A percentile compares a stretch with the other conserved stretches of the same genome.
These are phyloP conservation scores for Angomonas deanei DNA, from an alignment of 208 protist species.

Conservation along the genomic window DNA sequence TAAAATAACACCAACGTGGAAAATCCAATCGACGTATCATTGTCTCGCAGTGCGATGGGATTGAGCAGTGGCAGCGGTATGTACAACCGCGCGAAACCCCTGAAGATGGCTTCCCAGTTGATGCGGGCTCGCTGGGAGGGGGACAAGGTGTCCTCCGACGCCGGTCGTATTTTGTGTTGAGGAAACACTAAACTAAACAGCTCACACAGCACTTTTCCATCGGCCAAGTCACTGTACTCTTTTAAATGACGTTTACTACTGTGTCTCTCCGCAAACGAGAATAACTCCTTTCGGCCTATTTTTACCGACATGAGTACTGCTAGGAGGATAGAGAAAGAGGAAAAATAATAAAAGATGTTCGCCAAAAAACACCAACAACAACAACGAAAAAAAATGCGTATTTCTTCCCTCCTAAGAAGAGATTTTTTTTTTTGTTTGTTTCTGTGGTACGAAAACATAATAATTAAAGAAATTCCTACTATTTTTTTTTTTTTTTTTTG, in stretches of 20 bases:
- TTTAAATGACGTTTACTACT: slow-evolving; percentile 24
- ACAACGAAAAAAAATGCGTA: background rate
- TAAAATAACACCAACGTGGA: slow-evolving; percentile 74
- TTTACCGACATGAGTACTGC: slow-evolving; percentile 18
- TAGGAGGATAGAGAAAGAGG: background rate
- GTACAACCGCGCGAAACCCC: slow-evolving; percentile 30
- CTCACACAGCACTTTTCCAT: slow-evolving; percentile 53
- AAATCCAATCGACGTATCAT: slow-evolving; percentile 49
- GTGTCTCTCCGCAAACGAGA: slow-evolving; percentile 79
- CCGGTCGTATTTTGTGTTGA: slow-evolving; percentile 32
- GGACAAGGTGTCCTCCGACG: slow-evolving; percentile 56
- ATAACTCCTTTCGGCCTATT: slow-evolving; percentile 73
- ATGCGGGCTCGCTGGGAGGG: slow-evolving; percentile 33
- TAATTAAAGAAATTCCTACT: background rate
- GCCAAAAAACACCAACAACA: too few species aligned
- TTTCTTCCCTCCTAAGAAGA: background rate
- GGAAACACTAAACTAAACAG: slow-evolving; percentile 76
- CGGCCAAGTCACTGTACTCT: slow-evolving; percentile 52
- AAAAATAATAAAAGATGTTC: background rate
- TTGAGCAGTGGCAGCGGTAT: slow-evolving; percentile 51
- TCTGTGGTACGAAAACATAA: background rate
- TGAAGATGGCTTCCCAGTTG: slow-evolving; percentile 62
- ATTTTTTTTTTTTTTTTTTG: background rate
- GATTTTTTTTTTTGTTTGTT: background rate
- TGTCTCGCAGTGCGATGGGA: slow-evolving; percentile 24